Evolutionary conservation across 2,329 filamentous ascomycete genomes (phyloP).

Genomic region (Tolypocladium tundrense): DNA sequence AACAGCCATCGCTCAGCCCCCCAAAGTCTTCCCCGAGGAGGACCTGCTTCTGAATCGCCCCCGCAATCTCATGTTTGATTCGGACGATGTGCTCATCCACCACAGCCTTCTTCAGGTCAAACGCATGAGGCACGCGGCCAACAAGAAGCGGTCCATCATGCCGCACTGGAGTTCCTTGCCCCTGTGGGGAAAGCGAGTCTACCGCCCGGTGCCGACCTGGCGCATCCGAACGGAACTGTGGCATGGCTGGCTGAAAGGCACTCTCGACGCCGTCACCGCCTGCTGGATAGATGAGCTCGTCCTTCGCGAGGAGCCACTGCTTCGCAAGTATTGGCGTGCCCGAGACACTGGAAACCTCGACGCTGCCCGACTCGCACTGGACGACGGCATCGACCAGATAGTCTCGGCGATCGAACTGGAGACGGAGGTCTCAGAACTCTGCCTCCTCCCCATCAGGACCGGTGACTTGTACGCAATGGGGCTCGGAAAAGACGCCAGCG

Average conservation of each 20-base stretch:
- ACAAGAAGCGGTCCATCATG: constrained; percentile 9
- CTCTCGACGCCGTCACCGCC: constrained; percentile 36
- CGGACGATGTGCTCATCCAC: constrained; percentile 24
- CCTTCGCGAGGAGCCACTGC: constrained; percentile 32
- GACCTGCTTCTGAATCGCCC: constrained; percentile 16
- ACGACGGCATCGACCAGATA: constrained; percentile 23
- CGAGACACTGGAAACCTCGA: constrained; percentile 31
- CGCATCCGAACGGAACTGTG: constrained; percentile 37
- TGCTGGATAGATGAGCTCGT: constrained; percentile 41
- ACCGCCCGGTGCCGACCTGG: constrained; percentile 31
- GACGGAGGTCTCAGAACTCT: constrained; percentile 26
- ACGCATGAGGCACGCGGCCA: constrained; percentile 12
- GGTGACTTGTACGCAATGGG: constrained; percentile 31
- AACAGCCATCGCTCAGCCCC: constrained; percentile 12
- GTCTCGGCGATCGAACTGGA: constrained; percentile 26
- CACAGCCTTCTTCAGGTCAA: constrained; percentile 17
- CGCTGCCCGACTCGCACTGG: constrained; percentile 31
- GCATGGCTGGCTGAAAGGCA: constrained; percentile 36
- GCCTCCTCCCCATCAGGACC: constrained; percentile 26
- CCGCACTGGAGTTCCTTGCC: constrained; percentile 13
- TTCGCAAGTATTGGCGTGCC: constrained; percentile 32
- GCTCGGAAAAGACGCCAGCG: constrained; percentile 28
- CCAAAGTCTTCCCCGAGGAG: constrained; percentile 18
- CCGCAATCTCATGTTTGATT: constrained; percentile 18
- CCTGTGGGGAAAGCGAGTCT: constrained; percentile 16